phyloP scores from a whole-genome alignment of 139 green algal genomes.

The Closterium sp. region DNA sequence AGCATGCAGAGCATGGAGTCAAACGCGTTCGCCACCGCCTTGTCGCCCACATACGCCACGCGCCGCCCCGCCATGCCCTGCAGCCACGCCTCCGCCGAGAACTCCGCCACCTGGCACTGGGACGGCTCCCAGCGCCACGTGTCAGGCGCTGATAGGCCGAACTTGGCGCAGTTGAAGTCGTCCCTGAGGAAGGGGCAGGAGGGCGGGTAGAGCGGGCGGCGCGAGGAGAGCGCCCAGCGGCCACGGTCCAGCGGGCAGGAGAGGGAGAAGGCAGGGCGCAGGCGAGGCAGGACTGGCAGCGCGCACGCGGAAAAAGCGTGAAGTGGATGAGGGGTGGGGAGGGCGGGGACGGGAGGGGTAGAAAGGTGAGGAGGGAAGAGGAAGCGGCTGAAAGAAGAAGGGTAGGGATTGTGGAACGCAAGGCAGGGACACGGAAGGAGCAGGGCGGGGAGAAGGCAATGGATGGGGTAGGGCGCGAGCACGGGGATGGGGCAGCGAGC shows the following conservation, averaged over 20 bases:
- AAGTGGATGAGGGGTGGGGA: neutral
- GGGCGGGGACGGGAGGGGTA: neutral
- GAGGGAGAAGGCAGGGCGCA: constrained; percentile 12
- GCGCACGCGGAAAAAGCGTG: neutral
- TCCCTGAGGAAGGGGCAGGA: constrained; percentile 29
- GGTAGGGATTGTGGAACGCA: neutral
- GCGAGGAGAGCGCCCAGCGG: constrained; percentile 13
- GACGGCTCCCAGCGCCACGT: constrained; percentile 31
- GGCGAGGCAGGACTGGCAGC: neutral
- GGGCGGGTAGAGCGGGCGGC: neutral
- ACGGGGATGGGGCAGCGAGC: neutral
- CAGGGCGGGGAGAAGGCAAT: neutral
- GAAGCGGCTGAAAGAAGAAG: neutral
- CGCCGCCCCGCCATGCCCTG: neutral
- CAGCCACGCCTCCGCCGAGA: constrained; percentile 4
- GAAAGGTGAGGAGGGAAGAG: neutral
- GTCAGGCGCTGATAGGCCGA: neutral
- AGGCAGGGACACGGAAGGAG: too few relatives aligned
- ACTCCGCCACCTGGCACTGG: constrained; percentile 1
- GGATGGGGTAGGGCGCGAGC: neutral
- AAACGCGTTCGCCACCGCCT: constrained; percentile 17
- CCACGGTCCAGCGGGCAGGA: neutral
- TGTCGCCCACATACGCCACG: constrained; percentile 31
- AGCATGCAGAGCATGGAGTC: constrained; percentile 38
- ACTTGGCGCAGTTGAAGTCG: constrained; percentile 27